A percentile compares a stretch with the other conserved stretches of the same genome.
phyloP scores from a whole-genome alignment of 192 early-diverging fungal genomes.

The Entomortierella chlamydospora region DNA sequence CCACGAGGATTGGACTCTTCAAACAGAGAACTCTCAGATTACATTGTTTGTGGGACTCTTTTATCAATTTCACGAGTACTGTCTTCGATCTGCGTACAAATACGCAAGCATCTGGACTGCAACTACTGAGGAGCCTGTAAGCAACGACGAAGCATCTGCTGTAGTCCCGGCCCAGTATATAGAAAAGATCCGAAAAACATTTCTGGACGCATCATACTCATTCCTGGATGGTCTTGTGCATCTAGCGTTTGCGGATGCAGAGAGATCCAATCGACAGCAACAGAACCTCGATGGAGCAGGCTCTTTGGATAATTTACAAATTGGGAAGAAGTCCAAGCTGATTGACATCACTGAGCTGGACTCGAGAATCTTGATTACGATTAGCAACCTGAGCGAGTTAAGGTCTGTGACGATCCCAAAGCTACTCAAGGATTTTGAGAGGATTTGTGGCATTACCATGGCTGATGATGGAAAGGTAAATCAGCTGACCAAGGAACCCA shows the following conservation, averaged over 20 bases:
- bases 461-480: slow-evolving; percentile 69
- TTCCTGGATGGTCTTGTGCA: slow-evolving; percentile 88
- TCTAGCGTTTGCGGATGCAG: slow-evolving; percentile 67
- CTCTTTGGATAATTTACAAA: not conserved
- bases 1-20: slow-evolving; percentile 80
- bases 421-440: slow-evolving; percentile 76
- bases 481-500: too few species aligned
- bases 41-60: slow-evolving; percentile 74
- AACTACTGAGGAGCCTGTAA: slow-evolving; percentile 44
- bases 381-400: slow-evolving; percentile 87
- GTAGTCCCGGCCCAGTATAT: slow-evolving; percentile 63
- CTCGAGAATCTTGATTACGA: slow-evolving; percentile 79
- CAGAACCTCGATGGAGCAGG: slow-evolving; percentile 47
- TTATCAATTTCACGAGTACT: slow-evolving; percentile 76
- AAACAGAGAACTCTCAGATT: slow-evolving; percentile 68
- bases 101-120: slow-evolving; percentile 63
- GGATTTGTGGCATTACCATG: slow-evolving; percentile 71
- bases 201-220: slow-evolving; percentile 78
- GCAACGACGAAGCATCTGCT: slow-evolving; percentile 35
- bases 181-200: slow-evolving; percentile 69
- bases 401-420: slow-evolving; percentile 79
- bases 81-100: slow-evolving; percentile 71
- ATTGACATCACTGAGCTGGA: slow-evolving; percentile 60
- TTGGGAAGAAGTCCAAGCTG: slow-evolving; percentile 15
- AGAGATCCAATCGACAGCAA: slow-evolving; percentile 34